Percentiles rank a stretch among this genome's conserved stretches.
phyloP scores from a whole-genome alignment of 495 filamentous ascomycete species.

The Hyaloscypha finlandica region DNA sequence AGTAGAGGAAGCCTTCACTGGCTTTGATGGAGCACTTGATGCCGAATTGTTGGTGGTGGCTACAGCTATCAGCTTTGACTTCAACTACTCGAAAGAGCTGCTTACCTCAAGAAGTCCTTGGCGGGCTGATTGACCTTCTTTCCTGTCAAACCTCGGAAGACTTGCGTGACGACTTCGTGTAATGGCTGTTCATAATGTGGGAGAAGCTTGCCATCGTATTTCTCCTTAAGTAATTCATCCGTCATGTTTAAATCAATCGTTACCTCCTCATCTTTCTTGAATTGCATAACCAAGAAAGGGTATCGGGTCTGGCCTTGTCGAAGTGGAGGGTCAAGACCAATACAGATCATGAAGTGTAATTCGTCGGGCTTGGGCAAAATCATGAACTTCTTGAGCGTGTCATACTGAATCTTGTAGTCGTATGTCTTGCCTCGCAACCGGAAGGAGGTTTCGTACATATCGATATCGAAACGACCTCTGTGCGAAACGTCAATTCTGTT shows the following conservation, averaged over 20 bases:
- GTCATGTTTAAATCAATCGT: slow-evolving; percentile 96
- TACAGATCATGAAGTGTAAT: slow-evolving; percentile 87
- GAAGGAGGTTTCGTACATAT: slow-evolving; percentile 99
- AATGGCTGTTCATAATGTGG: slow-evolving; percentile 89
- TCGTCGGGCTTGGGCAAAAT: slow-evolving; percentile 97
- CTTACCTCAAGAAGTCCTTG: slow-evolving; percentile 80
- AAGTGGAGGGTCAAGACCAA: slow-evolving; percentile 93
- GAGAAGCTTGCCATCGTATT: slow-evolving; percentile 87
- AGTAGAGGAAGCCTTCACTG: slow-evolving; percentile 95
- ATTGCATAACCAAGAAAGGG: slow-evolving; percentile 98
- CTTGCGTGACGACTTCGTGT: slow-evolving; percentile 85
- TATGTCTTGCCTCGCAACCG: slow-evolving; percentile 98
- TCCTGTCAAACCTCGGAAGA: slow-evolving; percentile 90
- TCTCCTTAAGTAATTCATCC: slow-evolving; percentile 77
- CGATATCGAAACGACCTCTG: slow-evolving; percentile 99
- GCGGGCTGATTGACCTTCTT: slow-evolving; percentile 94
- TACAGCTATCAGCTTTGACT: slow-evolving; percentile 33
- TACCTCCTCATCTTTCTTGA: slow-evolving; percentile 97
- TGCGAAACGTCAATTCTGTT: slow-evolving; percentile 37
- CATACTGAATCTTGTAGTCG: slow-evolving; percentile 99
- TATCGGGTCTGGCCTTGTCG: slow-evolving; percentile 98
- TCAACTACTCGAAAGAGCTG: neutral
- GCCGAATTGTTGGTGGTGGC: slow-evolving; percentile 88
- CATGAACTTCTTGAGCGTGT: slow-evolving; percentile 98
- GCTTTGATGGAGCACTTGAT: slow-evolving; percentile 99